A percentile compares a stretch with the other conserved stretches of the same genome.
Conservation (phyloP, 495 filamentous ascomycete genomes). For the Trichoderma erinaceum region DNA sequence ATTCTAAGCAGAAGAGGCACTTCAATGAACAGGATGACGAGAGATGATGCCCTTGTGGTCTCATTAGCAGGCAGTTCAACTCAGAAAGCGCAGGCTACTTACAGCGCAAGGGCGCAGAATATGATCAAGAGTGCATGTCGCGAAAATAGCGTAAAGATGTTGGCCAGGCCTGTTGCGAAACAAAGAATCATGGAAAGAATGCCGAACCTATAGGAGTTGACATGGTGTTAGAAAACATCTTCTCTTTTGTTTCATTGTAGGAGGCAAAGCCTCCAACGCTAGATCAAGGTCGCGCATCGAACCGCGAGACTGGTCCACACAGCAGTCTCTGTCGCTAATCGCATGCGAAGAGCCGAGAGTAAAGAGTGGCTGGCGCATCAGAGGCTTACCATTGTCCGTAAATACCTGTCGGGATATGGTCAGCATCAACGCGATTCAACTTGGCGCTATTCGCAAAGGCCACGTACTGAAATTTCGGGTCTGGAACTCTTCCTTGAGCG, state of each 20-base stretch:
- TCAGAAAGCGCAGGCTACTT: conserved; percentile 30
- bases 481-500: conserved; percentile 69
- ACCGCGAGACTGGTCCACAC: background rate
- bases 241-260: too few species aligned
- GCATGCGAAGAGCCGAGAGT: background rate
- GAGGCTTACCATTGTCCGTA: conserved; percentile 94
- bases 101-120: conserved; percentile 84
- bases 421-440: conserved; percentile 24
- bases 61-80: conserved; percentile 18
- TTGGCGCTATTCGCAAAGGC: background rate
- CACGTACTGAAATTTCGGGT: conserved; percentile 96
- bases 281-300: background rate
- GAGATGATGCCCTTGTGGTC: conserved; percentile 57
- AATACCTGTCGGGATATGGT: conserved; percentile 61
- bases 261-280: background rate
- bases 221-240: background rate
- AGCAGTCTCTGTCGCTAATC: background rate
- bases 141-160: conserved; percentile 62
- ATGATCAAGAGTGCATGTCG: conserved; percentile 60
- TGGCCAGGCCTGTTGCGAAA: conserved; percentile 89
- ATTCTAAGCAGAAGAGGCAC: conserved; percentile 94
- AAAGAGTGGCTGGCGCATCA: background rate
- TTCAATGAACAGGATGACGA: conserved; percentile 94
- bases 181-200: conserved; percentile 92
- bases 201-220: conserved; percentile 65